These are phyloP conservation scores for Fusarium xylarioides DNA, from an alignment of 2,329 filamentous ascomycete genomes.

Conservation along the genomic window DNA sequence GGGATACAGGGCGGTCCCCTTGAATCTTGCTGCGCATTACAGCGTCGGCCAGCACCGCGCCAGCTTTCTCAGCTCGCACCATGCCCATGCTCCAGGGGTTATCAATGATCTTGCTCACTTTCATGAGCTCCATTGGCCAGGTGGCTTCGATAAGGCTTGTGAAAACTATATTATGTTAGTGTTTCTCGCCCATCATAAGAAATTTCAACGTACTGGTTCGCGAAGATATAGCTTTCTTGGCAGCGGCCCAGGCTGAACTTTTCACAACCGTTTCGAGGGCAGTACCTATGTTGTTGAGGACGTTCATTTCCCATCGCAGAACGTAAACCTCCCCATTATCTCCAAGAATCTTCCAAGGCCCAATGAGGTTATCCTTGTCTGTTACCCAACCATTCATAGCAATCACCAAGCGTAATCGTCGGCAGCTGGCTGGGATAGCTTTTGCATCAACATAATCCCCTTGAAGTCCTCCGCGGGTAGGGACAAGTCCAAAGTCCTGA, in stretches of 20 bases:
- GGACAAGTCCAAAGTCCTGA: conserved; percentile 87
- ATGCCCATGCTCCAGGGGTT: conserved; percentile 84
- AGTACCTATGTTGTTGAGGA: conserved; percentile 79
- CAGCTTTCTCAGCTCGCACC: conserved; percentile 78
- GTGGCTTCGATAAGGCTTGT: conserved; percentile 64
- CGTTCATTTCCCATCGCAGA: conserved; percentile 82
- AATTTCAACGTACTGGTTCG: conserved; percentile 55
- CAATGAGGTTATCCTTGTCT: conserved; percentile 71
- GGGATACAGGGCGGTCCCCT: conserved; percentile 80
- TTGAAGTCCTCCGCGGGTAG: conserved; percentile 64
- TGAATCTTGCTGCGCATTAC: conserved; percentile 80
- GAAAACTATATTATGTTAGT: conserved; percentile 53
- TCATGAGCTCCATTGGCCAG: conserved; percentile 71
- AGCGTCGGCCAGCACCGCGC: conserved; percentile 77
- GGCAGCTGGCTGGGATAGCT: conserved; percentile 63
- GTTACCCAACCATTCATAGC: conserved; percentile 84
- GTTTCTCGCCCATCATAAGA: neutral
- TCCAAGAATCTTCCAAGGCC: conserved; percentile 82
- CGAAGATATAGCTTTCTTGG: conserved; percentile 61
- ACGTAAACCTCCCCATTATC: conserved; percentile 80
- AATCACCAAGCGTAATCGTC: conserved; percentile 82
- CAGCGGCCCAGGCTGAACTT: conserved; percentile 81
- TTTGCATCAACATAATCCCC: conserved; percentile 58
- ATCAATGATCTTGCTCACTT: conserved; percentile 78
- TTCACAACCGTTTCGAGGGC: conserved; percentile 81